Evolutionary conservation across 768 basidiomycete species (phyloP), one percentile per base, ranked within the genome.

Genomic region (Thelephora ganbajun): DNA sequence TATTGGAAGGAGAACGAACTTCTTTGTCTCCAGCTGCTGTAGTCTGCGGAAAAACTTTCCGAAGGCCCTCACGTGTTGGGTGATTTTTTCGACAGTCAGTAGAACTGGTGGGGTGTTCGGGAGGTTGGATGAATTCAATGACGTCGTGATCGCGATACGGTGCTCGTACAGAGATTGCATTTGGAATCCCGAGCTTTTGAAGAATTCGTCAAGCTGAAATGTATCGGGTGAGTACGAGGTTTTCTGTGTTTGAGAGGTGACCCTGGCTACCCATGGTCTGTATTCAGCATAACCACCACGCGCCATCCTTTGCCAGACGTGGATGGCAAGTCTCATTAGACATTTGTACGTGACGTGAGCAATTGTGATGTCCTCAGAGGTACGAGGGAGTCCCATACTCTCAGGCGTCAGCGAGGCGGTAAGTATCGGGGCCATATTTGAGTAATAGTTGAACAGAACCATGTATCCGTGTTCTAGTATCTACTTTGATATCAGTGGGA

Each of bases 41-140:
- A 89, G 56, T 30, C 81, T 71, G 42, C 84, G 71, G 66, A 88
- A 90, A 56, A 83, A 79, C 61, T 89, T 90, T 12, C 87, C 89
- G 55, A 87, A 80, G 30, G 74, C 59, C 37, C 73, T 73, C 23
- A 86, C 66, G 54, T 88, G 85, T 43, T 75, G 76, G 6, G 82
- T 81, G 23, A 90, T 62, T 33, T 72, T 59, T 36, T 77, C 70
- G 23, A 85, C 60, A 3, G 75, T 71, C 35, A 65, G 69, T 7
- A 63, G 55, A 5, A 68, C 55, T 9, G 67, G 63, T 18, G 68
- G 60, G 52, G 69, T 66, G 26, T 64, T 58, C 7, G 59, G 51
- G 11, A 58, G 44, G 22, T 63, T 58, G 39, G 61, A 61, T 16
- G 65, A 57, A 44, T 64, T 66, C 11, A 77, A 51, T 9, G 73